These are phyloP conservation scores for Astrephomene gubernaculifera DNA, from an alignment of 139 green algal species.

Conservation along the genomic window DNA sequence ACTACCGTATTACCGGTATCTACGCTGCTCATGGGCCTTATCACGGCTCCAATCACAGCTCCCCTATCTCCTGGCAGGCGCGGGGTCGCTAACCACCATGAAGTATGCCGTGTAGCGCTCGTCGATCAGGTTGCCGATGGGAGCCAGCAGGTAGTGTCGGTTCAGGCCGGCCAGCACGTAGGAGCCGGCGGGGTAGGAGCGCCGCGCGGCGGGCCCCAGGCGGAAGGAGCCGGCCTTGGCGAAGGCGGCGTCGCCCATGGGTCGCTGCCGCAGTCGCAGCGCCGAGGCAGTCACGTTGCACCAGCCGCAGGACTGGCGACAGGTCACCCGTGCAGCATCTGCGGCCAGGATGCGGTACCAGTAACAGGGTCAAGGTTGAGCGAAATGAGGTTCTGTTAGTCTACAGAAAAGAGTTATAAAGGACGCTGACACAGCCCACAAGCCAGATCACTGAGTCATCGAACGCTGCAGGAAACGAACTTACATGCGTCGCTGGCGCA, in stretches of 20 bases:
- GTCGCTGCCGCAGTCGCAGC: constrained; percentile 37
- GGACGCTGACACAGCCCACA: too few species aligned
- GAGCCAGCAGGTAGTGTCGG: constrained; percentile 40
- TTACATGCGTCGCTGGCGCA: not conserved
- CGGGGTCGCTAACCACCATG: too few species aligned
- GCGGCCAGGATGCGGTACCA: too few species aligned
- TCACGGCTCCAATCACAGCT: too few species aligned
- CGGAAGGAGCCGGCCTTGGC: constrained; percentile 14
- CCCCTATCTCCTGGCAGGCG: too few species aligned
- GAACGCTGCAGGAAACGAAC: too few species aligned
- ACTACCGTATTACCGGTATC: too few species aligned
- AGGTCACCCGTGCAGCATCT: constrained; percentile 10
- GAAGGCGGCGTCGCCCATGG: not conserved
- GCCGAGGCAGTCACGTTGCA: constrained; percentile 2
- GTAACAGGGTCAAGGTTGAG: too few species aligned
- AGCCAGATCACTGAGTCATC: too few species aligned
- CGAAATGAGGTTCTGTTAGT: too few species aligned
- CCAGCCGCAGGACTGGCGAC: constrained; percentile 6
- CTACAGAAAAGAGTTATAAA: too few species aligned
- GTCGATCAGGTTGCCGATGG: constrained; percentile 42
- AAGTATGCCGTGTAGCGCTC: constrained; percentile 45
- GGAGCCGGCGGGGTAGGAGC: constrained; percentile 36
- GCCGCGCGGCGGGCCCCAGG: constrained; percentile 4
- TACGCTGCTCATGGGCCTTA: too few species aligned
- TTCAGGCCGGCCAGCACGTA: constrained; percentile 28